Base-by-base conservation (phyloP, 495 filamentous ascomycete species). In the Durotheca rogersii region DNA sequence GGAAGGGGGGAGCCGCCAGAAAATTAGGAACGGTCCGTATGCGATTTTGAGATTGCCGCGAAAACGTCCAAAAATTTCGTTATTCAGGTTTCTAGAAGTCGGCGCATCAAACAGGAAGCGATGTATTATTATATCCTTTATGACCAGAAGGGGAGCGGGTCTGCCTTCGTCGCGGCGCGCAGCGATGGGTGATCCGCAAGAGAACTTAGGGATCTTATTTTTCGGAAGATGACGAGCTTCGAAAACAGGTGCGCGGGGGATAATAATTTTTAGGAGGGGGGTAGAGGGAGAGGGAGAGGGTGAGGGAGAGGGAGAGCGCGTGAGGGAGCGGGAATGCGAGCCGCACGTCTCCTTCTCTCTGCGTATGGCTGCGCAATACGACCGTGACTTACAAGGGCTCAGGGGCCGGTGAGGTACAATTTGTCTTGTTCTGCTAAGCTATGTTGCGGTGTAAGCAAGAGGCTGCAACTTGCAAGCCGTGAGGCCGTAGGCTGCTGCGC, bases 281-380 rank as follows among this genome's bases (percentile, higher is more conserved):
- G n/a, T n/a, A n/a, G n/a, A n/a, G n/a, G n/a, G n/a, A n/a, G n/a
- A n/a, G n/a, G n/a, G n/a, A n/a, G n/a, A n/a, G n/a, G n/a, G n/a
- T n/a, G n/a, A n/a, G n/a, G n/a, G n/a, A n/a, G n/a, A n/a, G n/a
- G n/a, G n/a, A n/a, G n/a, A n/a, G 50, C 54, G 56, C 51, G 47
- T 46, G 60, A 58, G 54, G 50, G 51, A 58, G 59, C 53, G 50
- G 62, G 50, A 58, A 47, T 59, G 48, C 53, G 56, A 65, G 40
- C 56, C 62, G 62, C 59, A 58, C 51, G 43, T 60, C 53, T 49
- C 38, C 46, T n/a, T n/a, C 39, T 62, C 43, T 49, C 47, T 51
- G 57, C 60, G 42, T 51, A 16, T 50, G 45, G 51, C 60, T 56
- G 60, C 60, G 62, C 60, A 66, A 63, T 66, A 63, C 62, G 62